Conservation (phyloP, 176 grass and related monocot genomes). For the Leersia perrieri region DNA sequence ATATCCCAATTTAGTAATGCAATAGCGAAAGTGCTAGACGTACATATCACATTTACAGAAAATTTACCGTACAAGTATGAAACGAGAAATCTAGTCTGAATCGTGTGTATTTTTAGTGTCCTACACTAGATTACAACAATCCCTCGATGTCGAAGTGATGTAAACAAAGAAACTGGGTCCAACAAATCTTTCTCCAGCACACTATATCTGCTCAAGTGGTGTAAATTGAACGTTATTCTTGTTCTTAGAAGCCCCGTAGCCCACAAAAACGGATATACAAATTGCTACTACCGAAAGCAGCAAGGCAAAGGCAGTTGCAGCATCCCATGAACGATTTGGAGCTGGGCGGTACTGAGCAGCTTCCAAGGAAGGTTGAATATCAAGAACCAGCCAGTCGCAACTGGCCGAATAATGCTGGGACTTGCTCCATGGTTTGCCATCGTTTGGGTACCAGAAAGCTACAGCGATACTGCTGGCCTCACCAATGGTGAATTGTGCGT, state of each 20-base stretch:
- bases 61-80: not conserved
- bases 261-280: constrained; percentile 68
- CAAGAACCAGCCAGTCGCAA: constrained; percentile 84
- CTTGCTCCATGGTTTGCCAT: constrained; percentile 65
- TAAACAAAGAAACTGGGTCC: not conserved
- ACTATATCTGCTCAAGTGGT: constrained; percentile 55
- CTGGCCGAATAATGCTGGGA: constrained; percentile 89
- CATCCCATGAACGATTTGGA: constrained; percentile 79
- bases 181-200: constrained; percentile 16
- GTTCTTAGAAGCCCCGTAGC: constrained; percentile 79
- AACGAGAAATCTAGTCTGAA: not conserved
- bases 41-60: constrained; percentile 30
- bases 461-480: constrained; percentile 64
- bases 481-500: constrained; percentile 92
- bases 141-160: not conserved
- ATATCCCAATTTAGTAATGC: not conserved
- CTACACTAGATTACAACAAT: constrained; percentile 24
- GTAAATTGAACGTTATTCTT: constrained; percentile 58
- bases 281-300: constrained; percentile 82
- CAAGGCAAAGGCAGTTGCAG: constrained; percentile 68
- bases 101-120: not conserved
- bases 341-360: constrained; percentile 35
- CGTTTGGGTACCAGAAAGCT: constrained; percentile 93
- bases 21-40: not conserved
- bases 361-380: constrained; percentile 59